These are phyloP conservation scores for Zoysia pacifica DNA, from an alignment of 176 grass and related monocot genomes.

Conservation along the genomic window DNA sequence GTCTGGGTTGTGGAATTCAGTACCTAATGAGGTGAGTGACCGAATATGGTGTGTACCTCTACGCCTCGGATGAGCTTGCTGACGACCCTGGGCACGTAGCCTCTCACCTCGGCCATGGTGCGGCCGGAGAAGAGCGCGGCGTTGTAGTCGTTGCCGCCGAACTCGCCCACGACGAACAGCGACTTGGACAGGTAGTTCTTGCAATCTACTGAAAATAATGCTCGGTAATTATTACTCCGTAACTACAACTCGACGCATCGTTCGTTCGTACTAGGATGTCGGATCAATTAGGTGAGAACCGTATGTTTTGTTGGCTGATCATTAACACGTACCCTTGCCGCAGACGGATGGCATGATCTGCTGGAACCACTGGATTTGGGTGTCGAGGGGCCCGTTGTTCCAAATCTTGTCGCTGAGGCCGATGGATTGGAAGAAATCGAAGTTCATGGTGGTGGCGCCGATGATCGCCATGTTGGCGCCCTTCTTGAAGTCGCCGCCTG, in stretches of 20 bases:
- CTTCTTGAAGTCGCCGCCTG: constrained; percentile 53
- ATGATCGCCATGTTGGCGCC: constrained; percentile 80
- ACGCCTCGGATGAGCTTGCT: constrained; percentile 48
- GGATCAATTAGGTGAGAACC: neutral
- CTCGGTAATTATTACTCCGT: too few species aligned
- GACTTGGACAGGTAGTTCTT: constrained; percentile 57
- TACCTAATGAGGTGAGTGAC: too few species aligned
- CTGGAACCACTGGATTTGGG: constrained; percentile 71
- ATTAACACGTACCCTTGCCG: constrained; percentile 29
- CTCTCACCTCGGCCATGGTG: constrained; percentile 45
- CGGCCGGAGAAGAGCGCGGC: constrained; percentile 55
- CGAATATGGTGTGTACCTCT: constrained; percentile 29
- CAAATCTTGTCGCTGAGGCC: constrained; percentile 59
- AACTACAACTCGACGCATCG: neutral
- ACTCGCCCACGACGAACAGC: constrained; percentile 65
- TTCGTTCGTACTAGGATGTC: neutral
- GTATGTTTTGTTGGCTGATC: neutral
- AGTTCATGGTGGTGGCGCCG: constrained; percentile 56
- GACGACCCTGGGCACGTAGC: constrained; percentile 53
- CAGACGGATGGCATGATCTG: constrained; percentile 56
- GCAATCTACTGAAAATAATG: constrained; percentile 29
- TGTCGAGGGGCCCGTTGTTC: constrained; percentile 62
- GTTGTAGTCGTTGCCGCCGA: constrained; percentile 80
- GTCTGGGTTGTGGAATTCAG: too few species aligned
- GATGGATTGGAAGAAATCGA: constrained; percentile 52